These are phyloP conservation scores for Leptomonas seymouri DNA, from an alignment of 208 protist genomes.

Conservation along the genomic window DNA sequence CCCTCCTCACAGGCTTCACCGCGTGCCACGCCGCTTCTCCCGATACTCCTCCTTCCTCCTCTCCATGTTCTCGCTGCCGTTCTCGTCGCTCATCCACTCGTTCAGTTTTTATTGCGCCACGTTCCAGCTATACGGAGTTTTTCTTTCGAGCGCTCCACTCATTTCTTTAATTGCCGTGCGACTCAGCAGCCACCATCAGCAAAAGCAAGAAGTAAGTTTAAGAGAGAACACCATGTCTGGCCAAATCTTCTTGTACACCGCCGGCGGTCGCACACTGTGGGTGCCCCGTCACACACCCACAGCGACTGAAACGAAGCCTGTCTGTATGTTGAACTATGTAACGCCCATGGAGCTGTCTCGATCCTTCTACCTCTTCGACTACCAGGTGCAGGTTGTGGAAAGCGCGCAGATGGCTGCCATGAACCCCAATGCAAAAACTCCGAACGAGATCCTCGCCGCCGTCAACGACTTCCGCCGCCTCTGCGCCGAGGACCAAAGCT, in stretches of 20 bases:
- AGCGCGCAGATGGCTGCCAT: slow-evolving; percentile 49
- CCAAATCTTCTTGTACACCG: slow-evolving; percentile 77
- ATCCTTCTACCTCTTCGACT: slow-evolving; percentile 89
- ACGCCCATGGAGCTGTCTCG: slow-evolving; percentile 75
- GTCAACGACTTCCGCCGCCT: slow-evolving; percentile 83
- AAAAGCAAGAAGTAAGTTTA: too few species aligned
- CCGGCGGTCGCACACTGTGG: slow-evolving; percentile 84
- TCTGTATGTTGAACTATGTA: slow-evolving; percentile 70
- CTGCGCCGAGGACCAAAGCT: slow-evolving; percentile 64
- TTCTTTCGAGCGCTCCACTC: too few species aligned
- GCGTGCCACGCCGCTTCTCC: too few species aligned
- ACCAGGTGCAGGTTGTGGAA: slow-evolving; percentile 71
- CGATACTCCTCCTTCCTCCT: too few species aligned
- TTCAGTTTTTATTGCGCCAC: too few species aligned
- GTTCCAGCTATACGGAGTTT: too few species aligned
- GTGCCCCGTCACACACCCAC: slow-evolving; percentile 76
- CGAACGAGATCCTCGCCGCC: slow-evolving; percentile 67
- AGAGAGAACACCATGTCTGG: slow-evolving; percentile 54
- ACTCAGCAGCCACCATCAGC: too few species aligned
- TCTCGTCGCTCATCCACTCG: too few species aligned
- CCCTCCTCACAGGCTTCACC: too few species aligned
- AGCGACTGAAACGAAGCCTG: slow-evolving; percentile 52
- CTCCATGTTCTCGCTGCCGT: too few species aligned
- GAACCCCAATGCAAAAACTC: slow-evolving; percentile 72
- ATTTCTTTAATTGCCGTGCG: too few species aligned